phyloP scores from a whole-genome alignment of 2,329 filamentous ascomycete species.

The Hypoxylon rubiginosum region DNA sequence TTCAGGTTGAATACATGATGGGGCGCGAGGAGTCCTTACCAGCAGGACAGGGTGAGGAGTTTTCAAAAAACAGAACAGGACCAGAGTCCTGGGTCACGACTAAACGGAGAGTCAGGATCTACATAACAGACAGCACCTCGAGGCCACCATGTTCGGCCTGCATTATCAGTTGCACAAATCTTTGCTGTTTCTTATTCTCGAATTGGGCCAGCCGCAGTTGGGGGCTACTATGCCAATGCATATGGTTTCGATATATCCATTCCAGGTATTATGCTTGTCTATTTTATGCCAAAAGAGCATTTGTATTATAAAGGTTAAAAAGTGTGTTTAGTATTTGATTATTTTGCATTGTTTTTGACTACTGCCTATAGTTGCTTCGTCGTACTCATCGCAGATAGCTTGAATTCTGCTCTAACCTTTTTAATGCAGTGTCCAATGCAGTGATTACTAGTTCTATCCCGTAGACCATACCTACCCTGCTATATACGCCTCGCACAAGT shows the following conservation, averaged over 20 bases:
- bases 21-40: neutral
- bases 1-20: neutral
- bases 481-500: too few relatives aligned
- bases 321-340: neutral
- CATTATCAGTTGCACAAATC: neutral
- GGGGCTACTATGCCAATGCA: neutral
- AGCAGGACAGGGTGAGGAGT: slow-evolving; percentile 24
- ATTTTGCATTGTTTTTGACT: neutral
- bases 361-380: neutral
- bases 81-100: slow-evolving; percentile 15
- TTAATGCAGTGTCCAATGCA: neutral
- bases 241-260: neutral
- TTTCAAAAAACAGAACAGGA: slow-evolving; percentile 4
- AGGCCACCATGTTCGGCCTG: neutral
- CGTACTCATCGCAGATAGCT: neutral
- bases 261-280: neutral
- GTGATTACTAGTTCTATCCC: neutral
- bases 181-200: neutral
- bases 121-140: neutral
- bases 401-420: neutral
- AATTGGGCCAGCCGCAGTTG: neutral
- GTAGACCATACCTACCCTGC: too few relatives aligned
- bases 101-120: neutral
- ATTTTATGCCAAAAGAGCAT: neutral
- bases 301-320: neutral